These are phyloP conservation scores for Leishmania amazonensis DNA, from an alignment of 208 protist genomes.

Conservation along the genomic window DNA sequence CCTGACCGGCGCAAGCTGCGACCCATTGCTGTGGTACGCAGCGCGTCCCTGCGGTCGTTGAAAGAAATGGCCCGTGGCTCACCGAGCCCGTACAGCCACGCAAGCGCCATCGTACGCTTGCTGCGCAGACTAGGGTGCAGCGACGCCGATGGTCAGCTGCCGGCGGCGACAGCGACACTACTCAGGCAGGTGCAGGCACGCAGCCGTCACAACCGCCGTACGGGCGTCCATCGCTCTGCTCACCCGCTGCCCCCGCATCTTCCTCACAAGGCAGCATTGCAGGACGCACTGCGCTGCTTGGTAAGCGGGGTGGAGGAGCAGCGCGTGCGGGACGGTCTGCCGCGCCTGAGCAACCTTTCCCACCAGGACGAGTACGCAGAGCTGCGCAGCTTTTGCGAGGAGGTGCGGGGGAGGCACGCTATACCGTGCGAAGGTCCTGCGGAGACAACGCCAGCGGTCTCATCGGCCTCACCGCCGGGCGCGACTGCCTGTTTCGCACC, in stretches of 20 bases:
- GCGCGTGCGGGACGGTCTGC: slow-evolving; percentile 28
- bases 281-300: slow-evolving; percentile 56
- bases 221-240: not conserved
- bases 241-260: not conserved
- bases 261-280: slow-evolving; percentile 35
- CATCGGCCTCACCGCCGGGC: not conserved
- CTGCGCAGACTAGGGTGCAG: not conserved
- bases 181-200: slow-evolving; percentile 1
- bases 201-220: not conserved
- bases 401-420: slow-evolving; percentile 9
- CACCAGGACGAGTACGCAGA: slow-evolving; percentile 69
- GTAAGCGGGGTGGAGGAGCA: slow-evolving; percentile 47
- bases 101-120: not conserved
- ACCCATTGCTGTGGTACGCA: slow-evolving; percentile 64
- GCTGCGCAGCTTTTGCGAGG: slow-evolving; percentile 61
- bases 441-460: not conserved
- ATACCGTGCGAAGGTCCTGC: not conserved
- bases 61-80: slow-evolving; percentile 21
- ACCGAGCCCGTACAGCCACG: slow-evolving; percentile 21
- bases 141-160: not conserved
- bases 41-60: slow-evolving; percentile 27
- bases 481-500: not conserved
- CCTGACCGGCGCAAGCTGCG: slow-evolving; percentile 71
- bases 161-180: slow-evolving; percentile 2
- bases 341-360: slow-evolving; percentile 42